A percentile compares a stretch with the other conserved stretches of the same genome.
Conservation (phyloP, 345 rosid species). For the Laguncularia racemosa region DNA sequence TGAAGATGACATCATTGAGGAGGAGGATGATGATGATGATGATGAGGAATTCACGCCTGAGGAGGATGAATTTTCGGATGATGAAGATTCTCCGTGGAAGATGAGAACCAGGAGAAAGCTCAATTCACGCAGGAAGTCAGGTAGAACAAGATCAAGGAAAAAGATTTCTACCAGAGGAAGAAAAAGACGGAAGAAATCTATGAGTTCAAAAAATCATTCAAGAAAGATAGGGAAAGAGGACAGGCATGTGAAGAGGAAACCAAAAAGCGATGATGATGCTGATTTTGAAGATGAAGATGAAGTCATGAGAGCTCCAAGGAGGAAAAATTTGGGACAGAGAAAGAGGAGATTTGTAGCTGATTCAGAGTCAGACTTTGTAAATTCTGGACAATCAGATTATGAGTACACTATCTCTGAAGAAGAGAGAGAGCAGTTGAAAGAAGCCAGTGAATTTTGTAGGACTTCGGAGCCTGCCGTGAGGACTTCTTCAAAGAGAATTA, state of each 20-base stretch:
- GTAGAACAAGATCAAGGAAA: conserved; percentile 25
- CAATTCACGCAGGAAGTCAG: conserved; percentile 13
- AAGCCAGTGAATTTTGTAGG: conserved; percentile 43
- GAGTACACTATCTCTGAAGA: conserved; percentile 92
- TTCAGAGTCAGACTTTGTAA: conserved; percentile 71
- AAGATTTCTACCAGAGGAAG: conserved; percentile 24
- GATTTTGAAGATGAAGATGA: conserved; percentile 36
- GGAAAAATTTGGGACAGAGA: conserved; percentile 23
- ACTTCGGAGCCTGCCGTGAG: conserved; percentile 28
- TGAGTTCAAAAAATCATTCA: conserved; percentile 26
- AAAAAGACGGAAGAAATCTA: conserved; percentile 38
- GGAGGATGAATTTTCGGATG: conserved; percentile 65
- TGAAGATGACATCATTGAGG: conserved; percentile 28
- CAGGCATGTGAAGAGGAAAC: conserved; percentile 36
- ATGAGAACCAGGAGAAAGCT: conserved; percentile 24
- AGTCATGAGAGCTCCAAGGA: conserved; percentile 33
- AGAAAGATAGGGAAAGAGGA: conserved; percentile 36
- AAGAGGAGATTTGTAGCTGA: conserved; percentile 34
- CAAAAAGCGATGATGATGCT: conserved; percentile 32
- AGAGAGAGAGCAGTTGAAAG: conserved; percentile 86
- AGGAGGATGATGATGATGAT: conserved; percentile 23
- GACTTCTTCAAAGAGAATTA: conserved; percentile 32
- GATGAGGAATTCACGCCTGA: conserved; percentile 53
- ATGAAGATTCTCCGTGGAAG: conserved; percentile 35
- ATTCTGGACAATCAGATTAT: conserved; percentile 56